Evolutionary conservation across 1,139 yeast species (phyloP), one percentile per base, ranked within the genome.

Genomic region (Yamadazyma atlantica): DNA sequence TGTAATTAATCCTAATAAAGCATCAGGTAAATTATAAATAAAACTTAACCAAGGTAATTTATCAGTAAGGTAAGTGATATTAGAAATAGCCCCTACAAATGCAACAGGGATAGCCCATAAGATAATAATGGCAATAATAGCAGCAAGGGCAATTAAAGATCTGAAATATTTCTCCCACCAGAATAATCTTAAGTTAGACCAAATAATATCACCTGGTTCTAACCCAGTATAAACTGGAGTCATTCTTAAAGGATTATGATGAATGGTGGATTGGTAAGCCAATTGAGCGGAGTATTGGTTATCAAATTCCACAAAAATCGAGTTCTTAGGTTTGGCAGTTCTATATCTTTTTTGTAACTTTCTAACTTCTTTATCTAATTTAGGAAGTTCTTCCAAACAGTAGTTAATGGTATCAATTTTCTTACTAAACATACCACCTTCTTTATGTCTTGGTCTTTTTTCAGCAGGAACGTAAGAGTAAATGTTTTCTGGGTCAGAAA

Each of bases 81-180:
- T 87, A 12, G 95, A 83, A 41, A 87, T 78, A 40, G 81, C 68
- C 62, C 95, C 94, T 17, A 87, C 85, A 44, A 86, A 81, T 4
- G 95, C 87, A 11, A 86, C 92, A 2, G 96, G 96, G 43, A 87
- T 73, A 25, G 94, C 83, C 95, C 95, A 87, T 49, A 86, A 80
- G 14, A 85, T 66, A 36, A 86, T 72, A 48, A 83, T 60, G 3
- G 79, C 70, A 29, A 69, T 57, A 46, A 88, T 75, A 11, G 81
- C 78, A 14, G 82, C 72, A 37, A 69, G 53, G 0, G 96, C 85
- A 41, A 74, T 75, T 19, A 77, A 55, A 33, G 67, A 62, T 64
- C 92, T 75, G 22, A 77, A 62, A 34, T 84, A 60, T 50, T 89
- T 73, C 63, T 85, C 95, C 85, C 89, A 83, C 95, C 96, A 86